A percentile compares a stretch with the other conserved stretches of the same genome.
These are phyloP conservation scores for Trichomonascaceae sp. DNA, from an alignment of 1,139 yeast species.

Conservation along the genomic window DNA sequence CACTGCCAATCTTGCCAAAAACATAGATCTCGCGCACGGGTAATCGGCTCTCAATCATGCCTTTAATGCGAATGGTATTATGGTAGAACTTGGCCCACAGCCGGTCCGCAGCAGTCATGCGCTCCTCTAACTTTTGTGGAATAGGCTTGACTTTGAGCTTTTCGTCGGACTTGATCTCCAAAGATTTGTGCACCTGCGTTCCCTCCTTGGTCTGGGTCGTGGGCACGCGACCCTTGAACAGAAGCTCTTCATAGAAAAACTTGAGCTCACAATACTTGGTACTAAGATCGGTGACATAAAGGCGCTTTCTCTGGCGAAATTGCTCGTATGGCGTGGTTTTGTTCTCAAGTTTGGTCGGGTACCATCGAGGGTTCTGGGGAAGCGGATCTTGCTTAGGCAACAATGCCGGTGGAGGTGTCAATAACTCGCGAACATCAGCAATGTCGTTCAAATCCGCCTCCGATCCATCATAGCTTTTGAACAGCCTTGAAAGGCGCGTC, in stretches of 20 bases:
- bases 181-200: constrained; percentile 15
- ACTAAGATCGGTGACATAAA: constrained; percentile 18
- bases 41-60: not conserved
- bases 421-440: no score
- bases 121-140: not conserved
- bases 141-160: constrained; percentile 4
- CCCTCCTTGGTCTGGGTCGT: constrained; percentile 12
- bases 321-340: constrained; percentile 6
- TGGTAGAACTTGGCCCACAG: not conserved
- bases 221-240: not conserved
- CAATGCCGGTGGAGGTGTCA: no score
- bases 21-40: constrained; percentile 22
- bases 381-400: no score
- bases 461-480: no score
- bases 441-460: no score
- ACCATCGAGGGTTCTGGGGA: no score
- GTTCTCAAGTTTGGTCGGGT: no score
- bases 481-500: no score
- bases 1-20: constrained; percentile 15
- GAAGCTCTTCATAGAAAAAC: constrained; percentile 12
- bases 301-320: constrained; percentile 8
- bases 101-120: not conserved
- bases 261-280: constrained; percentile 19
- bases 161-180: constrained; percentile 14
- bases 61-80: constrained; percentile 1